Evolutionary conservation across 768 basidiomycete genomes (phyloP).

Genomic region (Auricularia cornea): DNA sequence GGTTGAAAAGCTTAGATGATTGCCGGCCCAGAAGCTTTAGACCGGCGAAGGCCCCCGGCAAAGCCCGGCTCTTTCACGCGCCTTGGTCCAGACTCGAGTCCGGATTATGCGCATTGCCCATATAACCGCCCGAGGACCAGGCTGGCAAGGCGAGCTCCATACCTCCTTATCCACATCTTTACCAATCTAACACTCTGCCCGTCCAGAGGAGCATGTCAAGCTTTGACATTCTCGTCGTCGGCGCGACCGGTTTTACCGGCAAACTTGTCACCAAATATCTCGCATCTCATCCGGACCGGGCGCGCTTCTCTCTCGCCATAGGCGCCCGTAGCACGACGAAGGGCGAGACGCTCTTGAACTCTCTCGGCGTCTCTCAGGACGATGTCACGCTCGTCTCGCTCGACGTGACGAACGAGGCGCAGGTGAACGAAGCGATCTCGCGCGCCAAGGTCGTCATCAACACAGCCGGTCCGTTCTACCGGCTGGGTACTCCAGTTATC

Average conservation of each 20-base stretch:
- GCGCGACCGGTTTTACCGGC: slow-evolving; percentile 73
- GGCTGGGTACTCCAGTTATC: slow-evolving; percentile 66
- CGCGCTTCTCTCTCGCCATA: slow-evolving; percentile 55
- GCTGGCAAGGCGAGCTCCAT: too few species aligned
- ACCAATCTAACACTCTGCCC: too few species aligned
- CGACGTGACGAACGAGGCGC: slow-evolving; percentile 47
- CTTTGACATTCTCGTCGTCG: slow-evolving; percentile 56
- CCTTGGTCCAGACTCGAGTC: too few species aligned
- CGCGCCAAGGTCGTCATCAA: slow-evolving; percentile 63
- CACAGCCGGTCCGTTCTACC: slow-evolving; percentile 66
- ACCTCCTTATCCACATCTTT: too few species aligned
- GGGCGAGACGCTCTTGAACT: slow-evolving; percentile 43
- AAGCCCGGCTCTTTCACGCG: too few species aligned
- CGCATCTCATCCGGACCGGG: slow-evolving; percentile 47
- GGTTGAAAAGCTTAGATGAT: too few species aligned
- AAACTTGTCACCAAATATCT: slow-evolving; percentile 63
- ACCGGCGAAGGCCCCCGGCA: too few species aligned
- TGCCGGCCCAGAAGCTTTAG: too few species aligned
- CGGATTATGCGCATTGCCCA: too few species aligned
- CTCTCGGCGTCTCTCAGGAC: slow-evolving; percentile 33
- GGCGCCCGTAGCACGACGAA: slow-evolving; percentile 62
- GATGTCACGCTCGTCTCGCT: slow-evolving; percentile 41
- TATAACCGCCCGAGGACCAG: too few species aligned
- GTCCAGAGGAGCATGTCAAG: too few species aligned
- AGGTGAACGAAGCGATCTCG: slow-evolving; percentile 51